Evolutionary conservation across 192 early-diverging fungal genomes (phyloP).

Genomic region (Helicostylum pulchrum): DNA sequence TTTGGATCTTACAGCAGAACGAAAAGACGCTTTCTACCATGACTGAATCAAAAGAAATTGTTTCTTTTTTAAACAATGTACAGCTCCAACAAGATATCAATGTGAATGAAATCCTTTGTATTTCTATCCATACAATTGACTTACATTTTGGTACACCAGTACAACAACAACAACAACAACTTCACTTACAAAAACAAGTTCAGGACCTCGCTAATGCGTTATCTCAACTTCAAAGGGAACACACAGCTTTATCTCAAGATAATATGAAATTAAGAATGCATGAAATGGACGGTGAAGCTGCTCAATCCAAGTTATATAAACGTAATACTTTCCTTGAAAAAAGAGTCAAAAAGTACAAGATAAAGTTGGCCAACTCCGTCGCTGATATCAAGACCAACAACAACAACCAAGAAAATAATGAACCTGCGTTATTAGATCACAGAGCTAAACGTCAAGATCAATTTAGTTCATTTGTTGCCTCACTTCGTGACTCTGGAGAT

Average conservation of each 20-base stretch:
- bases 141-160: neutral
- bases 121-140: too few species aligned
- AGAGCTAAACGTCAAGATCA: conserved; percentile 6
- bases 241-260: conserved; percentile 57
- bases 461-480: conserved; percentile 25
- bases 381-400: neutral
- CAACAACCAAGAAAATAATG: neutral
- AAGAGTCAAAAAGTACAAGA: conserved; percentile 44
- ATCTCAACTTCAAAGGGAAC: conserved; percentile 67
- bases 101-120: conserved; percentile 27
- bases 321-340: conserved; percentile 42
- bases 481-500: conserved; percentile 22
- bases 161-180: conserved; percentile 52
- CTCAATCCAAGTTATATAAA: conserved; percentile 51
- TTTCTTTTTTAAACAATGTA: conserved; percentile 75
- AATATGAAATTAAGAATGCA: conserved; percentile 54
- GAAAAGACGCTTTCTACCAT: conserved; percentile 63
- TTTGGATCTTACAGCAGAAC: conserved; percentile 84
- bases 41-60: conserved; percentile 72
- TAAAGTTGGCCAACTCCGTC: conserved; percentile 20
- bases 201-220: conserved; percentile 60
- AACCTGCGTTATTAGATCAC: neutral
- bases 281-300: conserved; percentile 42
- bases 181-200: conserved; percentile 61
- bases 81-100: conserved; percentile 61